Evolutionary conservation across 208 protist genomes (phyloP).

Genomic region (Acanthamoeba sp.): DNA sequence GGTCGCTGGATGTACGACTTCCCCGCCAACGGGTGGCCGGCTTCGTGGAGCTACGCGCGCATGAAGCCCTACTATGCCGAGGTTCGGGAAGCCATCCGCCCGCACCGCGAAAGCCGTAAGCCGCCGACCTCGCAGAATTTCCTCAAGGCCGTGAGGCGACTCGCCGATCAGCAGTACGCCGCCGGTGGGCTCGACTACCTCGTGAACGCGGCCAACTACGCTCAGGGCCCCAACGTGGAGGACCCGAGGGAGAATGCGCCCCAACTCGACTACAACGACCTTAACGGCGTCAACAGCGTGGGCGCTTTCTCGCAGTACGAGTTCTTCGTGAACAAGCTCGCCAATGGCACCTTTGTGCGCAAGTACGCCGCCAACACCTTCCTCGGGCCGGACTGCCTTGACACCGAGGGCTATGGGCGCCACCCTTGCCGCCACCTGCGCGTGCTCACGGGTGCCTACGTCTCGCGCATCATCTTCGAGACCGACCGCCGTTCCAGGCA

Average conservation of each 20-base stretch:
- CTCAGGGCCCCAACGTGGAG: not conserved
- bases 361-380: not conserved
- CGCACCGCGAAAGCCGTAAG: not conserved
- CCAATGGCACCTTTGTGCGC: not conserved
- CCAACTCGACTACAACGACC: not conserved
- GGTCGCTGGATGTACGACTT: not conserved
- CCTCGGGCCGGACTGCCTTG: not conserved
- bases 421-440: not conserved
- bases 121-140: not conserved
- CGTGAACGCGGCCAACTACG: not conserved
- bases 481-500: not conserved
- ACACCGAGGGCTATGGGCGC: not conserved
- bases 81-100: not conserved
- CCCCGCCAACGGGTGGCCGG: not conserved
- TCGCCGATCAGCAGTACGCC: not conserved
- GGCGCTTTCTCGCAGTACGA: not conserved
- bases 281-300: not conserved
- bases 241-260: not conserved
- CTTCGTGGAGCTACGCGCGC: not conserved
- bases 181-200: not conserved
- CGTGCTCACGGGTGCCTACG: not conserved
- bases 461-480: not conserved
- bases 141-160: not conserved
- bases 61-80: slow-evolving; percentile 16
- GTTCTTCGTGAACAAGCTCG: slow-evolving; percentile 1